Evolutionary conservation across 1,284 basidiomycete genomes (phyloP).

Genomic region (Xerocomus amazonicus): DNA sequence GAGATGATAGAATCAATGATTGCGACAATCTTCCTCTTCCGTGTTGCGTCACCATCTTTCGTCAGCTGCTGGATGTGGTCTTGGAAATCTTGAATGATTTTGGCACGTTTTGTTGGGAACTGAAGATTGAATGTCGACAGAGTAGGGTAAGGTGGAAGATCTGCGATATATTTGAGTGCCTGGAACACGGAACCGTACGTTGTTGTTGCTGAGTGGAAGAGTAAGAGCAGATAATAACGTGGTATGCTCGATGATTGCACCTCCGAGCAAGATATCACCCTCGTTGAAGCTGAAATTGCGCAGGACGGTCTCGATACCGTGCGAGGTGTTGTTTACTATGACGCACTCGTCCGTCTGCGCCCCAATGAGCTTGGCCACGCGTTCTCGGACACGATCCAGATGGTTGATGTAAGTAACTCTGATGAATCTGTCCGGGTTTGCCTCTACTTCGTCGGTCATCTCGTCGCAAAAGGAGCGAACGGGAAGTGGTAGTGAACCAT

Average conservation of each 20-base stretch:
- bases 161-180: conserved; percentile 58
- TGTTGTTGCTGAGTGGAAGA: conserved; percentile 47
- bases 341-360: conserved; percentile 63
- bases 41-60: conserved; percentile 18
- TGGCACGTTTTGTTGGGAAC: conserved; percentile 63
- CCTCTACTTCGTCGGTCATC: conserved; percentile 49
- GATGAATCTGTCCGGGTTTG: conserved; percentile 62
- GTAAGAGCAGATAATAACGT: not conserved
- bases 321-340: conserved; percentile 62
- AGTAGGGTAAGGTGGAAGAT: conserved; percentile 51
- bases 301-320: conserved; percentile 66
- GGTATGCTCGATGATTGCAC: conserved; percentile 20
- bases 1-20: conserved; percentile 75
- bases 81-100: conserved; percentile 56
- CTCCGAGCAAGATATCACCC: conserved; percentile 44
- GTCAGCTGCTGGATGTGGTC: conserved; percentile 35
- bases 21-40: conserved; percentile 55
- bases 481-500: conserved; percentile 62
- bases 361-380: conserved; percentile 58
- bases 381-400: conserved; percentile 36
- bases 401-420: conserved; percentile 41
- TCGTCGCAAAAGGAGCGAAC: conserved; percentile 51
- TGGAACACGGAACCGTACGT: conserved; percentile 64
- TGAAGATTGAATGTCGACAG: conserved; percentile 49
- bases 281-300: conserved; percentile 52